Conservation (phyloP, 2,329 filamentous ascomycete species). For the Nemania sp. region DNA sequence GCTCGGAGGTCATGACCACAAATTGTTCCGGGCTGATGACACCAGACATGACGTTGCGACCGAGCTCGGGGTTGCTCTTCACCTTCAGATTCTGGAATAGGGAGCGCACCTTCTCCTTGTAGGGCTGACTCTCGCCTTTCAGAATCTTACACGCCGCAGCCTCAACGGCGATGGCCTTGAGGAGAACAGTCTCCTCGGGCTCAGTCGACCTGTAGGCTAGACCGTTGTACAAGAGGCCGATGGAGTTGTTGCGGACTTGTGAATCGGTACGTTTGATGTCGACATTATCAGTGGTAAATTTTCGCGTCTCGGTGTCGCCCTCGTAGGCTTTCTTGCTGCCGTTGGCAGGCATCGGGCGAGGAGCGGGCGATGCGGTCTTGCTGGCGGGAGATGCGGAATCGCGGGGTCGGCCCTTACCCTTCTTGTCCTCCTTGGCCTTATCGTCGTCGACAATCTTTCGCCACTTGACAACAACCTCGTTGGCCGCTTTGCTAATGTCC, state of each 20-base stretch:
- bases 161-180: slow-evolving; percentile 81
- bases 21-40: slow-evolving; percentile 74
- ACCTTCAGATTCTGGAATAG: slow-evolving; percentile 95
- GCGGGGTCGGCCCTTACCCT: slow-evolving; percentile 50
- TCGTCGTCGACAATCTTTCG: slow-evolving; percentile 78
- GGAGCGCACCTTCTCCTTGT: slow-evolving; percentile 87
- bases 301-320: slow-evolving; percentile 77
- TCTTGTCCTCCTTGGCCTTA: slow-evolving; percentile 65
- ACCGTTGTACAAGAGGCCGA: slow-evolving; percentile 92
- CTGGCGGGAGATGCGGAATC: slow-evolving; percentile 57
- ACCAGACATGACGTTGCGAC: slow-evolving; percentile 73
- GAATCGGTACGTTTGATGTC: slow-evolving; percentile 76
- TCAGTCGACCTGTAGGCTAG: slow-evolving; percentile 72
- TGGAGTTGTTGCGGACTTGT: slow-evolving; percentile 76
- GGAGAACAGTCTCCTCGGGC: slow-evolving; percentile 71
- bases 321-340: slow-evolving; percentile 53
- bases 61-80: slow-evolving; percentile 79
- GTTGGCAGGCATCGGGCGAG: slow-evolving; percentile 55
- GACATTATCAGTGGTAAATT: slow-evolving; percentile 78
- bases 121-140: slow-evolving; percentile 72
- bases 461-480: slow-evolving; percentile 87
- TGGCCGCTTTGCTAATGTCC: slow-evolving; percentile 75
- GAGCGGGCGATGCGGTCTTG: slow-evolving; percentile 42
- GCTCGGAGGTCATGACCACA: slow-evolving; percentile 84
- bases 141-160: slow-evolving; percentile 70